phyloP scores from a whole-genome alignment of 768 basidiomycete genomes.

The Atractiella rhizophila region DNA sequence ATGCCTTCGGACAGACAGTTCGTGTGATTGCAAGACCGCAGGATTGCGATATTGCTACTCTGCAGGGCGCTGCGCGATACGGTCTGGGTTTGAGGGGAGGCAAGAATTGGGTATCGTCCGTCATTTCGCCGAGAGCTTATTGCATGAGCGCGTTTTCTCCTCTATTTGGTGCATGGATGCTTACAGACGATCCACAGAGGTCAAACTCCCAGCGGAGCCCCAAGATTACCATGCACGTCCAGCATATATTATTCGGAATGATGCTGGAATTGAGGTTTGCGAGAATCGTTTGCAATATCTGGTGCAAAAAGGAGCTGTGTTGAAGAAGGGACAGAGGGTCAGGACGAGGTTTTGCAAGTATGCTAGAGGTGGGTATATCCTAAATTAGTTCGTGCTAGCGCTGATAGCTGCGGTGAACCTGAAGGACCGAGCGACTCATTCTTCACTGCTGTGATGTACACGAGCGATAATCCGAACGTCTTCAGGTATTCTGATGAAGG shows the following conservation, averaged over 20 bases:
- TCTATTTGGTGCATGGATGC: too few species aligned
- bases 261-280: constrained; percentile 49
- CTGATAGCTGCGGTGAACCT: too few species aligned
- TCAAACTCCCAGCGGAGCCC: constrained; percentile 62
- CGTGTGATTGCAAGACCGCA: constrained; percentile 54
- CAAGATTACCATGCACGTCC: constrained; percentile 68
- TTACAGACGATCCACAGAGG: too few species aligned
- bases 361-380: constrained; percentile 3
- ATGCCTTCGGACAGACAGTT: constrained; percentile 34
- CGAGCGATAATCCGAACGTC: constrained; percentile 43
- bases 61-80: constrained; percentile 68
- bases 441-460: constrained; percentile 60
- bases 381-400: too few species aligned
- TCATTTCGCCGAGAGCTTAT: constrained; percentile 59
- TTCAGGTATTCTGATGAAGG: constrained; percentile 62
- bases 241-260: constrained; percentile 53
- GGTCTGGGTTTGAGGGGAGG: constrained; percentile 36
- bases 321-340: constrained; percentile 65
- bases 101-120: constrained; percentile 45
- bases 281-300: constrained; percentile 59
- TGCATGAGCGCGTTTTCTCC: too few species aligned
- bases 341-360: constrained; percentile 48
- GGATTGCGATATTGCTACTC: constrained; percentile 68
- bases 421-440: constrained; percentile 39
- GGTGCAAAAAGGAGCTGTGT: constrained; percentile 60